Percentiles rank a stretch among this genome's conserved stretches.
These are phyloP conservation scores for Macaranga tanarius DNA, from an alignment of 441 rosid genomes.

Conservation along the genomic window DNA sequence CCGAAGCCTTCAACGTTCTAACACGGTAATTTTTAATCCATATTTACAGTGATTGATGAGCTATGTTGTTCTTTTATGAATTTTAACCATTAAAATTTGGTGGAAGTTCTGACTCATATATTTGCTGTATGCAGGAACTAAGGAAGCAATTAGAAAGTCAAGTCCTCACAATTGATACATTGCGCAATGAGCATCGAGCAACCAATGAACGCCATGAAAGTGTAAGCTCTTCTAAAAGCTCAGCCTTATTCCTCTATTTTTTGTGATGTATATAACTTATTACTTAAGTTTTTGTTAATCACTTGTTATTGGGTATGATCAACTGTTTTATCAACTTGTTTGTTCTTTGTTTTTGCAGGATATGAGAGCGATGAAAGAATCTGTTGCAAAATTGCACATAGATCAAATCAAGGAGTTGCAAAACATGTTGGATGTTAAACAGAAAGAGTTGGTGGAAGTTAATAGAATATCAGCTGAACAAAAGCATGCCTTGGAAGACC, in stretches of 20 bases:
- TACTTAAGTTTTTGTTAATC: slow-evolving; percentile 8
- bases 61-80: background rate
- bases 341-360: slow-evolving; percentile 48
- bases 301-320: background rate
- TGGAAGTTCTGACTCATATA: background rate
- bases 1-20: slow-evolving; percentile 91
- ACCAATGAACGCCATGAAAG: slow-evolving; percentile 57
- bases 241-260: slow-evolving; percentile 7
- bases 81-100: background rate
- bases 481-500: slow-evolving; percentile 74
- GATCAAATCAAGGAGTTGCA: slow-evolving; percentile 57
- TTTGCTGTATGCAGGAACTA: slow-evolving; percentile 57
- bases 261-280: slow-evolving; percentile 1
- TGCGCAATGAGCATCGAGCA: slow-evolving; percentile 59
- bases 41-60: slow-evolving; percentile 19
- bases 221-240: slow-evolving; percentile 39
- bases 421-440: slow-evolving; percentile 47
- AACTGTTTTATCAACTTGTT: background rate
- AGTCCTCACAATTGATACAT: slow-evolving; percentile 63
- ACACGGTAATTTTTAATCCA: slow-evolving; percentile 47
- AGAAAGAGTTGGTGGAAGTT: slow-evolving; percentile 60
- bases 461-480: slow-evolving; percentile 68
- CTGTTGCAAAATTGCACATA: slow-evolving; percentile 49
- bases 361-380: slow-evolving; percentile 62
- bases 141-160: slow-evolving; percentile 90